Evolutionary conservation across 129 eudicot species (phyloP).

Genomic region (Helianthus tuberosus): DNA sequence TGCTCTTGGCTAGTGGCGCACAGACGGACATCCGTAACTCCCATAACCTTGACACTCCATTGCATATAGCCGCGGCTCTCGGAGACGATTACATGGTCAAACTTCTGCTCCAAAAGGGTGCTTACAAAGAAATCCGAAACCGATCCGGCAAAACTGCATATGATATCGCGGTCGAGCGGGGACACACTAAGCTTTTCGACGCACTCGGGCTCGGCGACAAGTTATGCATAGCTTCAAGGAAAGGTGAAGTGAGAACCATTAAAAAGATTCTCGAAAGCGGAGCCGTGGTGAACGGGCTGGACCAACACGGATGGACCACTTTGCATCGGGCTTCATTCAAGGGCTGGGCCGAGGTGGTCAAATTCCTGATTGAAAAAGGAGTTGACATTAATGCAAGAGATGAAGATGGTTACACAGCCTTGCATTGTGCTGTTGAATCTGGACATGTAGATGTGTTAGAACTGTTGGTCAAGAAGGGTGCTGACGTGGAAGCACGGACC

Average conservation of each 20-base stretch:
- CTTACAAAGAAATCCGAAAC: conserved; percentile 70
- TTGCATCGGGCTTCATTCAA: conserved; percentile 75
- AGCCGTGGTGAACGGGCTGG: conserved; percentile 60
- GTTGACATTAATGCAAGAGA: conserved; percentile 55
- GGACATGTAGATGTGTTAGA: conserved; percentile 75
- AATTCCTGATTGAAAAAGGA: conserved; percentile 62
- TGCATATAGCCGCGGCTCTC: conserved; percentile 63
- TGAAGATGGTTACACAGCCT: conserved; percentile 71
- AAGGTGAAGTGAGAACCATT: conserved; percentile 64
- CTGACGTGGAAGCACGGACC: conserved; percentile 64
- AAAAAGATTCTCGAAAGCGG: conserved; percentile 59
- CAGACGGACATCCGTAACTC: conserved; percentile 42
- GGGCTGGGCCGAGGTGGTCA: conserved; percentile 54
- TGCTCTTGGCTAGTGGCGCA: conserved; percentile 49
- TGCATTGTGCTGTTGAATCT: conserved; percentile 80
- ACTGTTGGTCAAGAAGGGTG: conserved; percentile 68
- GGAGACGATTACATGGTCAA: conserved; percentile 80
- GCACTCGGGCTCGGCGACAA: conserved; percentile 62
- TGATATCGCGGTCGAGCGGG: conserved; percentile 70
- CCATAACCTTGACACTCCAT: conserved; percentile 53
- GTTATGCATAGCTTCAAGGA: conserved; percentile 60
- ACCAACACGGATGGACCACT: conserved; percentile 83
- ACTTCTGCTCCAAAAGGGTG: conserved; percentile 66
- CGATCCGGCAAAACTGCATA: conserved; percentile 63
- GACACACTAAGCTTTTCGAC: conserved; percentile 62